Evolutionary conservation across 768 basidiomycete genomes (phyloP).

Genomic region (Boletus coccyginus): DNA sequence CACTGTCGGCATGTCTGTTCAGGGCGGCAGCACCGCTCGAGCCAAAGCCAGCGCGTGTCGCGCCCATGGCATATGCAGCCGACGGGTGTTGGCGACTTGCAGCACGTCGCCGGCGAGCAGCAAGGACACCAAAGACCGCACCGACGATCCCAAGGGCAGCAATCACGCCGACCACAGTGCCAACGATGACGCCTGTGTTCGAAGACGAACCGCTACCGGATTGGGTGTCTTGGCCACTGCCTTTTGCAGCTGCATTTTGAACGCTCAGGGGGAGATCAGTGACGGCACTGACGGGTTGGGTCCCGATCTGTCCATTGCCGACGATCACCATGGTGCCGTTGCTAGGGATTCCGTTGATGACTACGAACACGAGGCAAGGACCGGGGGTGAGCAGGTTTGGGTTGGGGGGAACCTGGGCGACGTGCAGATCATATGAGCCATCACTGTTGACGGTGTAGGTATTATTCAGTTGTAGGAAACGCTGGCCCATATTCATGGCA

Average conservation of each 20-base stretch:
- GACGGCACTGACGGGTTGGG: slow-evolving; percentile 48
- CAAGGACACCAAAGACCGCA: slow-evolving; percentile 42
- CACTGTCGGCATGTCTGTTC: slow-evolving; percentile 20
- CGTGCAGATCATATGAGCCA: slow-evolving; percentile 76
- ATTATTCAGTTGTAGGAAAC: slow-evolving; percentile 79
- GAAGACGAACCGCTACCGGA: slow-evolving; percentile 21
- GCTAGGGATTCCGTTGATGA: slow-evolving; percentile 81
- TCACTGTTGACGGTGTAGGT: slow-evolving; percentile 80
- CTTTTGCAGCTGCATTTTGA: slow-evolving; percentile 39
- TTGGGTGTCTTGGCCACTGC: slow-evolving; percentile 25
- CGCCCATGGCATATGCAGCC: slow-evolving; percentile 39
- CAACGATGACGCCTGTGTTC: slow-evolving; percentile 26
- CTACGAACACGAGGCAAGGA: slow-evolving; percentile 81
- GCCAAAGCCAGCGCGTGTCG: slow-evolving; percentile 28
- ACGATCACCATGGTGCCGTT: slow-evolving; percentile 74
- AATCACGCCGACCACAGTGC: slow-evolving; percentile 30
- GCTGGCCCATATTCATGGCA: slow-evolving; percentile 88
- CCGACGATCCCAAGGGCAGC: slow-evolving; percentile 31
- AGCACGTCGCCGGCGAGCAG: slow-evolving; percentile 51
- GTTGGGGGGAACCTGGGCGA: slow-evolving; percentile 80
- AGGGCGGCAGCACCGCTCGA: slow-evolving; percentile 21
- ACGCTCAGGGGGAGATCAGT: slow-evolving; percentile 35
- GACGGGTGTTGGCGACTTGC: slow-evolving; percentile 31
- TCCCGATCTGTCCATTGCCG: slow-evolving; percentile 74
- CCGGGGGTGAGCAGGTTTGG: slow-evolving; percentile 88